These are phyloP conservation scores for Plenodomus lindquistii DNA, from an alignment of 2,329 filamentous ascomycete species.

Conservation along the genomic window DNA sequence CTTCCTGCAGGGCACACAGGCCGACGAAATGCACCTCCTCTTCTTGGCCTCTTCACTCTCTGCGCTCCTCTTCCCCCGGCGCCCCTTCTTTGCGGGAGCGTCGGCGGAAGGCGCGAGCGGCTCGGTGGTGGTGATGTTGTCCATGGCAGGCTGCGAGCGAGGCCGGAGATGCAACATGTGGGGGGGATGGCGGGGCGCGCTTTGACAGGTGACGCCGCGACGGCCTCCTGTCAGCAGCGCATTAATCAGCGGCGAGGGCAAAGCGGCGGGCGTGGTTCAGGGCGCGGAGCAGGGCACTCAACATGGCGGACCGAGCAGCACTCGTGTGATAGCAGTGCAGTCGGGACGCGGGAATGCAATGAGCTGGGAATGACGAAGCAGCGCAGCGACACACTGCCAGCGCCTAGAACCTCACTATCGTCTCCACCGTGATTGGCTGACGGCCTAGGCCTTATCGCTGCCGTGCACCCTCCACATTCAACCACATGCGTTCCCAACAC, in stretches of 20 bases:
- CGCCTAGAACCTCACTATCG: slow-evolving; percentile 6
- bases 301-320: slow-evolving; percentile 22
- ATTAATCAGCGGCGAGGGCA: slow-evolving; percentile 28
- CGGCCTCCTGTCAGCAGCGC: slow-evolving; percentile 14
- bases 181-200: slow-evolving; percentile 24
- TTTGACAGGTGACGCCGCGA: slow-evolving; percentile 9
- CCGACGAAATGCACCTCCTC: slow-evolving; percentile 48
- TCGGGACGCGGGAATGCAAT: slow-evolving; percentile 14
- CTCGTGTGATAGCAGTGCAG: slow-evolving; percentile 6
- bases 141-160: slow-evolving; percentile 15
- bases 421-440: background rate
- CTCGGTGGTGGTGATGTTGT: slow-evolving; percentile 13
- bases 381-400: background rate
- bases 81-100: slow-evolving; percentile 36
- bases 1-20: slow-evolving; percentile 47
- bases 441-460: slow-evolving; percentile 10
- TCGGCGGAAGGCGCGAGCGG: slow-evolving; percentile 8
- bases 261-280: slow-evolving; percentile 16
- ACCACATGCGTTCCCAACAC: background rate
- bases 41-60: slow-evolving; percentile 49
- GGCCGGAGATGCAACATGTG: slow-evolving; percentile 16
- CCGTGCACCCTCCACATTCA: background rate
- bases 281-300: slow-evolving; percentile 7
- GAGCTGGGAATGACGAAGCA: slow-evolving; percentile 4
- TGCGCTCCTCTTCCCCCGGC: slow-evolving; percentile 39